Conservation (phyloP, 805 yeast genomes). For the Pichia cephalocereana region DNA sequence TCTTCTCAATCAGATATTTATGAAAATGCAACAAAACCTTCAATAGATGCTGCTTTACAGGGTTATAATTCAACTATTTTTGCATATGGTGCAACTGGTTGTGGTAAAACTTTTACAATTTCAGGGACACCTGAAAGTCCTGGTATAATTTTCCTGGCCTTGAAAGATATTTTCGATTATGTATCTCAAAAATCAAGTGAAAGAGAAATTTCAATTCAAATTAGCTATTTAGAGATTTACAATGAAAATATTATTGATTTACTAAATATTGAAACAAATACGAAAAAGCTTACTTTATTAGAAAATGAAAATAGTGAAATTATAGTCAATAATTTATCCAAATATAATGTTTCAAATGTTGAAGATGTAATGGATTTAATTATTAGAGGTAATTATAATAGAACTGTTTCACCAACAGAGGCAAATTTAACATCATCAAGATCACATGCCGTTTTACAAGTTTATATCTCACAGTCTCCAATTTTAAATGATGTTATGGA, state of each 20-base stretch:
- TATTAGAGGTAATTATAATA: conserved; percentile 56
- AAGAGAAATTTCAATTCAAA: conserved; percentile 47
- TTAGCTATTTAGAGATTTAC: conserved; percentile 80
- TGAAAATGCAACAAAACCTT: conserved; percentile 54
- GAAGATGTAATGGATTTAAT: conserved; percentile 76
- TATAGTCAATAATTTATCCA: conserved; percentile 60
- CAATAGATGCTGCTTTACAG: conserved; percentile 65
- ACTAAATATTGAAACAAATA: conserved; percentile 41
- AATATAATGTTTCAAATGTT: conserved; percentile 51
- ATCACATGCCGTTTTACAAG: conserved; percentile 88
- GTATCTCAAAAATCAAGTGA: conserved; percentile 42
- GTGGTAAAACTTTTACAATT: conserved; percentile 94
- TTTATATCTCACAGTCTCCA: conserved; percentile 52
- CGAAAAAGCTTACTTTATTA: conserved; percentile 42
- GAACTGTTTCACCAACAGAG: conserved; percentile 82
- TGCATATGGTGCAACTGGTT: conserved; percentile 97
- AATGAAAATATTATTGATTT: conserved; percentile 84
- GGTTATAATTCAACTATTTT: conserved; percentile 89
- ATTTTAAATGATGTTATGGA: conserved; percentile 56
- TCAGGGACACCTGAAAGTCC: conserved; percentile 67
- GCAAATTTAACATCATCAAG: conserved; percentile 88
- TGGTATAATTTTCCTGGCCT: conserved; percentile 71
- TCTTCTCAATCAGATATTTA: conserved; percentile 64
- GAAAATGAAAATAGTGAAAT: conserved; percentile 64
- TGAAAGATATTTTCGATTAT: conserved; percentile 60